phyloP scores from a whole-genome alignment of 345 rosid genomes.

The Acer negundo region DNA sequence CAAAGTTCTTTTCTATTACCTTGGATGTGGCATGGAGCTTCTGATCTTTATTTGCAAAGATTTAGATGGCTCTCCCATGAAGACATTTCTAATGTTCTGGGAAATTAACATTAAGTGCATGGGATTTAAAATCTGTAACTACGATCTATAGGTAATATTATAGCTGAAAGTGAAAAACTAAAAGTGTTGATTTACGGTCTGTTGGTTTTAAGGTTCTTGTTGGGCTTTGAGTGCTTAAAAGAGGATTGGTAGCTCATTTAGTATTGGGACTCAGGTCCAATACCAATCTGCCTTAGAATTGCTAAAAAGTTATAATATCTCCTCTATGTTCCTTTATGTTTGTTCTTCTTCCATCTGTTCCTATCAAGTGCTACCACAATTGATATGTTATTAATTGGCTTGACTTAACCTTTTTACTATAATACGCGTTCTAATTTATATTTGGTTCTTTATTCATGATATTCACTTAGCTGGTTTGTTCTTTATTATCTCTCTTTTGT shows the following conservation, averaged over 20 bases:
- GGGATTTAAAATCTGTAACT: not conserved
- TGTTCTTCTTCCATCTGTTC: not conserved
- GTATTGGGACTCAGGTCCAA: not conserved
- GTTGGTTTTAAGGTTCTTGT: not conserved
- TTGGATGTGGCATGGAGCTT: too few relatives aligned
- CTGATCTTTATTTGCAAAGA: not conserved
- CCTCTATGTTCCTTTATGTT: not conserved
- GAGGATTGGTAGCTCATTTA: not conserved
- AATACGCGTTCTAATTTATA: not conserved
- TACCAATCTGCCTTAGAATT: not conserved
- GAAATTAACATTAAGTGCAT: not conserved
- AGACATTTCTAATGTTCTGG: not conserved
- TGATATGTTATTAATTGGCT: not conserved
- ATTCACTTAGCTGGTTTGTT: not conserved
- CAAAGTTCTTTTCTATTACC: too few relatives aligned
- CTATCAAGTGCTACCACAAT: constrained; percentile 2
- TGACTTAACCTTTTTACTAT: not conserved
- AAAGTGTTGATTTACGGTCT: not conserved
- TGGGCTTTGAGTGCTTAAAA: not conserved
- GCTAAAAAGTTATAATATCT: not conserved
- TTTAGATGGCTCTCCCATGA: constrained; percentile 2
- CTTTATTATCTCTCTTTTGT: not conserved
- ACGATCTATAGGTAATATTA: not conserved
- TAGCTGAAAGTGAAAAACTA: not conserved
- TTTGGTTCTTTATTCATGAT: not conserved